Evolutionary conservation across 2,329 filamentous ascomycete genomes (phyloP).

Genomic region (Fusarium falciforme): DNA sequence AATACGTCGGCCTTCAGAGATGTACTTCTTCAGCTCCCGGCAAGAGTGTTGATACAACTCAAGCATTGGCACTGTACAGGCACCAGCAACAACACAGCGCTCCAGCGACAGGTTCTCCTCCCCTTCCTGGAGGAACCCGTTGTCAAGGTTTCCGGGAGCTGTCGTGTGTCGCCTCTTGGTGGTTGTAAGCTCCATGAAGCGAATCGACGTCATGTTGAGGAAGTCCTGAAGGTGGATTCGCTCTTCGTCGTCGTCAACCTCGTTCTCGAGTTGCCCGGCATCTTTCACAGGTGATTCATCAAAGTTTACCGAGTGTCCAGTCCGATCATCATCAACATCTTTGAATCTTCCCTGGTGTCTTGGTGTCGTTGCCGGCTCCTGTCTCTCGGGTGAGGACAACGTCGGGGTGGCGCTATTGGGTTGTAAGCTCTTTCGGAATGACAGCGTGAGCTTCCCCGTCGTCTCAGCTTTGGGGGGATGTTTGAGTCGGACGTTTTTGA

Average conservation of each 20-base stretch:
- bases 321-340: constrained; percentile 61
- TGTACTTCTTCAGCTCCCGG: constrained; percentile 95
- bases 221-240: constrained; percentile 91
- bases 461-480: constrained; percentile 76
- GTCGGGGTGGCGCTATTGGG: constrained; percentile 57
- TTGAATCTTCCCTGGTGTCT: constrained; percentile 66
- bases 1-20: constrained; percentile 89
- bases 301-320: constrained; percentile 57
- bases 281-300: constrained; percentile 55
- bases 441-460: constrained; percentile 68
- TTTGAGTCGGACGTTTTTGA: constrained; percentile 78
- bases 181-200: constrained; percentile 98
- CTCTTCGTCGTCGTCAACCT: constrained; percentile 64
- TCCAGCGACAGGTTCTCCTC: constrained; percentile 73
- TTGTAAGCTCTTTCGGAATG: constrained; percentile 60
- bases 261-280: constrained; percentile 57
- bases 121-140: constrained; percentile 53
- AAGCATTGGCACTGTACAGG: constrained; percentile 91
- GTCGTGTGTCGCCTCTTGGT: constrained; percentile 91
- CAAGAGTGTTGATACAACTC: constrained; percentile 97
- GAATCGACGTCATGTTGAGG: constrained; percentile 93
- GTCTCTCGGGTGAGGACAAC: constrained; percentile 61
- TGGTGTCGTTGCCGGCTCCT: constrained; percentile 63
- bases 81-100: constrained; percentile 85
- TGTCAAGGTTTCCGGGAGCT: constrained; percentile 63